These are phyloP conservation scores for Myxozyma nipponensis DNA, from an alignment of 805 yeast species.

Conservation along the genomic window DNA sequence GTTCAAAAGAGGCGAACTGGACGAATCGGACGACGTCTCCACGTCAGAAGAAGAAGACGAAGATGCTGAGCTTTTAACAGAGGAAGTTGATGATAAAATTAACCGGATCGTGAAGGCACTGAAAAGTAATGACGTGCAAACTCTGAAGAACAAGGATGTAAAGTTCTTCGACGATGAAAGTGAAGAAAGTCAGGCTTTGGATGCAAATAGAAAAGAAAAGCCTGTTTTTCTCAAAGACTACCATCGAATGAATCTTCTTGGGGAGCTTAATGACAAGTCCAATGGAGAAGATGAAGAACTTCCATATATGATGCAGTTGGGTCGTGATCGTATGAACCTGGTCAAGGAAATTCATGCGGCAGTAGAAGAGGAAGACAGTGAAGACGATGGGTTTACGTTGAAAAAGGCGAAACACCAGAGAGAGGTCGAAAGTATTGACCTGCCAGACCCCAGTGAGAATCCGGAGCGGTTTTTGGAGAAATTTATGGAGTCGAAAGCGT, in stretches of 20 bases:
- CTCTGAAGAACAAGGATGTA: slow-evolving; percentile 61
- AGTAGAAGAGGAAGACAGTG: slow-evolving; percentile 44
- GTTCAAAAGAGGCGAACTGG: slow-evolving; percentile 35
- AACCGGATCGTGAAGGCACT: slow-evolving; percentile 67
- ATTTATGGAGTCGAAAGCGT: slow-evolving; percentile 72
- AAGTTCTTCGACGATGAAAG: slow-evolving; percentile 64
- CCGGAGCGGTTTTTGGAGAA: slow-evolving; percentile 68
- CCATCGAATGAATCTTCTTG: slow-evolving; percentile 76
- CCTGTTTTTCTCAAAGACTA: slow-evolving; percentile 90
- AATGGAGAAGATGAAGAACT: slow-evolving; percentile 49
- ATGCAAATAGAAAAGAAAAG: slow-evolving; percentile 50
- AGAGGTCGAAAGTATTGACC: slow-evolving; percentile 36
- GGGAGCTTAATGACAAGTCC: slow-evolving; percentile 55
- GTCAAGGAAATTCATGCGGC: slow-evolving; percentile 67
- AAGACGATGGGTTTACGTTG: slow-evolving; percentile 49
- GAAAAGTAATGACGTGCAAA: slow-evolving; percentile 56
- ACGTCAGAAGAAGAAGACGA: slow-evolving; percentile 80
- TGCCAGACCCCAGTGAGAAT: slow-evolving; percentile 67
- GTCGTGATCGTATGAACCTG: slow-evolving; percentile 69
- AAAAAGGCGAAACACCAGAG: slow-evolving; percentile 51
- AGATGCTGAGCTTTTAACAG: slow-evolving; percentile 80
- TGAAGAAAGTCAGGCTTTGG: slow-evolving; percentile 29
- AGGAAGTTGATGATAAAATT: slow-evolving; percentile 77
- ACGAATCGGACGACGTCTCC: slow-evolving; percentile 33
- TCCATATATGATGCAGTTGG: slow-evolving; percentile 71